Base-by-base conservation (phyloP, 2,329 filamentous ascomycete genomes). In the Fusarium heterosporum region DNA sequence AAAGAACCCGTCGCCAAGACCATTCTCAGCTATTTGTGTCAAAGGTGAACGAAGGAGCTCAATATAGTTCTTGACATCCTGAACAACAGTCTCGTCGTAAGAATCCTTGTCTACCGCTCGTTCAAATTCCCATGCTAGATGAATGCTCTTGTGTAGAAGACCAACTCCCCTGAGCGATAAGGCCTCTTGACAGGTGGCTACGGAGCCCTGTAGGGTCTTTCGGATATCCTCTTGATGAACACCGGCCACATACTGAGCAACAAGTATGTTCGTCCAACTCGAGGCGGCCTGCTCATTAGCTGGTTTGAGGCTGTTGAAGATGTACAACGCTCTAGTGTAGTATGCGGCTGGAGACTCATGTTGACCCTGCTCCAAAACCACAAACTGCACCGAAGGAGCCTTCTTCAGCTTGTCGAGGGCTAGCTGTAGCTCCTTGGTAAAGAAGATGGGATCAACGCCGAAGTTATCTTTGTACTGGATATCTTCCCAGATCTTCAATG, bases 121-220 rank as follows among this genome's bases (percentile, higher is more conserved):
- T 66, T 87, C 83, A 56, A 88, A 85, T 47, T 89, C 85, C 22
- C 76, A 72, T 7, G 83, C 85, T 28, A 90, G 80, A 68, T 89
- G 84, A 16, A 89, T 73, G 48, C 79, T 81, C 72, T 85, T 85
- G 74, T 90, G 87, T 34, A 78, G 79, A 53, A 80, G 80, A 3
- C 81, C 79, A 8, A 85, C 74, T 4, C 78, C 78, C 17, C 76
- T 77, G 16, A 89, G 70, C 4, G 69, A 63, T n/a, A 66, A 32
- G n/a, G 51, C 55, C 14, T 65, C 55, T 8, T 55, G 43, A n/a
- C 49, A 55, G 8, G 69, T 50, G 30, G 58, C 26, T 14, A 70
- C 49, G n/a, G 53, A 65, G 9, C 49, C 41, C 17, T 66, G 47
- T 13, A 89, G 74, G 16, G 76, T 71, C 9, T 78, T 74, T n/a